Conservation (phyloP, 768 basidiomycete genomes). For the Leccinum rimulosum region DNA sequence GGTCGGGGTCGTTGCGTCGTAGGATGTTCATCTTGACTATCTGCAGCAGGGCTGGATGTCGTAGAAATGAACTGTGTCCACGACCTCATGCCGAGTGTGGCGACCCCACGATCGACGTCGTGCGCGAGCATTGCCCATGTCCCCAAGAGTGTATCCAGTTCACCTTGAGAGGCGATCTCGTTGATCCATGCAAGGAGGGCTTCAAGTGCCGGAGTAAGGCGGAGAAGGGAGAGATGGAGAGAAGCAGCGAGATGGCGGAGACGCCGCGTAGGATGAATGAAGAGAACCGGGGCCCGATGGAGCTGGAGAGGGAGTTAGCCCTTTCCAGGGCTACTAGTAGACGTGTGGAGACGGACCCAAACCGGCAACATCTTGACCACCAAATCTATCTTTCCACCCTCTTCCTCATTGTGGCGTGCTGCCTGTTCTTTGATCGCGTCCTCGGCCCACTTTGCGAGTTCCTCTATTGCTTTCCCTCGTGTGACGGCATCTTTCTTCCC, state of each 20-base stretch:
- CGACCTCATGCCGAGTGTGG: slow-evolving; percentile 45
- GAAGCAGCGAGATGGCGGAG: slow-evolving; percentile 60
- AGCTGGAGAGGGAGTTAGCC: slow-evolving; percentile 45
- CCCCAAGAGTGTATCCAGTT: slow-evolving; percentile 59
- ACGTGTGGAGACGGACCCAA: slow-evolving; percentile 64
- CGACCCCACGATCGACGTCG: slow-evolving; percentile 68
- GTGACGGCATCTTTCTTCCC: slow-evolving; percentile 91
- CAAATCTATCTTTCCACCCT: slow-evolving; percentile 22
- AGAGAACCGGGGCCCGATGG: slow-evolving; percentile 81
- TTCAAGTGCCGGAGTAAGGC: slow-evolving; percentile 45
- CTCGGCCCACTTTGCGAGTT: slow-evolving; percentile 69
- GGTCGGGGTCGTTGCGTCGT: not conserved
- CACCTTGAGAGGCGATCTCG: slow-evolving; percentile 45
- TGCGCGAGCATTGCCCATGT: slow-evolving; percentile 71
- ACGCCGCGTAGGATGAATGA: slow-evolving; percentile 77
- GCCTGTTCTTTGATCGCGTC: slow-evolving; percentile 43
- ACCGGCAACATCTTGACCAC: slow-evolving; percentile 74
- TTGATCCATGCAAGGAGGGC: slow-evolving; percentile 50
- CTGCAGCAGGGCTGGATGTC: slow-evolving; percentile 3
- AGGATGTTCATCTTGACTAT: slow-evolving; percentile 2
- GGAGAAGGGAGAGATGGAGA: slow-evolving; percentile 65
- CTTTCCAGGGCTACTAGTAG: slow-evolving; percentile 1
- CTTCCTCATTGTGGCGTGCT: slow-evolving; percentile 29
- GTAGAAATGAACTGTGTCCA: slow-evolving; percentile 45
- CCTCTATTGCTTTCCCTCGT: slow-evolving; percentile 81